Percentiles rank a stretch among this genome's conserved stretches.
Evolutionary conservation across 116 monocot genomes (phyloP).

Genomic region (Posidonia oceanica): DNA sequence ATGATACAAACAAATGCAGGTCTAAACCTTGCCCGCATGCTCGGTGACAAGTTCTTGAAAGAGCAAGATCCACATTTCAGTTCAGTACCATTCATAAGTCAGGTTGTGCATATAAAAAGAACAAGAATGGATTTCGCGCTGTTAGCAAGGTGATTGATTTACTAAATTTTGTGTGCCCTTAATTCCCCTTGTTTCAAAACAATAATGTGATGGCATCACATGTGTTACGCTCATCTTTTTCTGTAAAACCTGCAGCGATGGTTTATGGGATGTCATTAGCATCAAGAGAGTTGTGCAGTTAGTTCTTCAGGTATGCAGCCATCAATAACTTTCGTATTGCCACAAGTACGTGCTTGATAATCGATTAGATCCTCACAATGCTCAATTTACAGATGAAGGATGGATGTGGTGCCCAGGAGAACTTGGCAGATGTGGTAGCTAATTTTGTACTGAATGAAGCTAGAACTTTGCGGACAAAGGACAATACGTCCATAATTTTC

Average conservation of each 20-base stretch:
- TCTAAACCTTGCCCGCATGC: conserved; percentile 79
- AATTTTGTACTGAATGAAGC: conserved; percentile 62
- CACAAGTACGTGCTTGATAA: neutral
- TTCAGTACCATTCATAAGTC: conserved; percentile 72
- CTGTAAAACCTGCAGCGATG: conserved; percentile 50
- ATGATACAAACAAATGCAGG: conserved; percentile 24
- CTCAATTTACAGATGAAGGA: conserved; percentile 42
- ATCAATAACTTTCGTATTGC: neutral
- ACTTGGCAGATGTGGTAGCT: conserved; percentile 43
- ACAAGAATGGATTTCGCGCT: conserved; percentile 55
- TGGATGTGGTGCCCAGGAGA: conserved; percentile 9
- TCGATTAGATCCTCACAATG: neutral
- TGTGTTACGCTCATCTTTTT: neutral
- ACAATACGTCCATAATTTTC: conserved; percentile 83
- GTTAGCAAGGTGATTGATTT: conserved; percentile 58
- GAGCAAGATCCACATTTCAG: conserved; percentile 83
- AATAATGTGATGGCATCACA: neutral
- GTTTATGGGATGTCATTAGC: conserved; percentile 93
- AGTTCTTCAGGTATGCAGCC: conserved; percentile 38
- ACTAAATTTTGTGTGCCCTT: neutral
- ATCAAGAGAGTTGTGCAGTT: conserved; percentile 55
- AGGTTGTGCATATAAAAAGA: conserved; percentile 52
- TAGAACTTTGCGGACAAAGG: conserved; percentile 53
- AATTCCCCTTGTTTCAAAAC: too few species aligned
- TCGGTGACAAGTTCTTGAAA: conserved; percentile 96